Conservation (phyloP, 768 basidiomycete species). For the Chiua virens region DNA sequence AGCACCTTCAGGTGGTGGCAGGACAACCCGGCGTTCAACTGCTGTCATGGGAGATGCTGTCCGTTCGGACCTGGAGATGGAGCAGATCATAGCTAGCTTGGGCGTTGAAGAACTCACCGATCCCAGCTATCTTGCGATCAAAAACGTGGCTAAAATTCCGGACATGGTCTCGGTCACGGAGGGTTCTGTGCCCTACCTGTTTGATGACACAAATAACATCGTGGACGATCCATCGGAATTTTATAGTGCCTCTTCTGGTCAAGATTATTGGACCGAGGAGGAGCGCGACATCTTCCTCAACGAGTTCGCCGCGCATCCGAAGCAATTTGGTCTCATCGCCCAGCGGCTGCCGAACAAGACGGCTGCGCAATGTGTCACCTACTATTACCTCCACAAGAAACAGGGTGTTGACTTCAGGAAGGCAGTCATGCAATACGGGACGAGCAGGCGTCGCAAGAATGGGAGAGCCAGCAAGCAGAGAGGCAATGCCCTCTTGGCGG, state of each 20-base stretch:
- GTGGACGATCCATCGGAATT: constrained; percentile 77
- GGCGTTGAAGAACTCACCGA: constrained; percentile 94
- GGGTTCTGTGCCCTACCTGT: constrained; percentile 60
- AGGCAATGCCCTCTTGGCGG: constrained; percentile 77
- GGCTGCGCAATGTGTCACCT: constrained; percentile 84
- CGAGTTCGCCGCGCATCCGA: constrained; percentile 82
- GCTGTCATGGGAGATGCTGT: constrained; percentile 82
- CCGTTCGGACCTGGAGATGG: constrained; percentile 94
- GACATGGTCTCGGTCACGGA: constrained; percentile 81
- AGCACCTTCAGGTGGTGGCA: constrained; percentile 42
- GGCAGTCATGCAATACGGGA: constrained; percentile 63
- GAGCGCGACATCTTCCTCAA: constrained; percentile 79
- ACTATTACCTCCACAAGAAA: constrained; percentile 96
- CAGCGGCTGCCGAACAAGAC: constrained; percentile 81
- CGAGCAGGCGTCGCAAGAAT: constrained; percentile 61
- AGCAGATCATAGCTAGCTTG: constrained; percentile 93
- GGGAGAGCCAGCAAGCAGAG: constrained; percentile 71
- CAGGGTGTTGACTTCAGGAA: constrained; percentile 80
- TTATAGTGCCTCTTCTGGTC: constrained; percentile 70
- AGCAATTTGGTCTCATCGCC: constrained; percentile 95
- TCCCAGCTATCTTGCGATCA: constrained; percentile 80
- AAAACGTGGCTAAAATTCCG: constrained; percentile 84
- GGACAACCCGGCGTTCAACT: constrained; percentile 74
- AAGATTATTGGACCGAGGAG: constrained; percentile 83
- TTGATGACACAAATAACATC: constrained; percentile 83